Base-by-base conservation (phyloP, 192 early-diverging fungal species). In the Coemansia sp. region DNA sequence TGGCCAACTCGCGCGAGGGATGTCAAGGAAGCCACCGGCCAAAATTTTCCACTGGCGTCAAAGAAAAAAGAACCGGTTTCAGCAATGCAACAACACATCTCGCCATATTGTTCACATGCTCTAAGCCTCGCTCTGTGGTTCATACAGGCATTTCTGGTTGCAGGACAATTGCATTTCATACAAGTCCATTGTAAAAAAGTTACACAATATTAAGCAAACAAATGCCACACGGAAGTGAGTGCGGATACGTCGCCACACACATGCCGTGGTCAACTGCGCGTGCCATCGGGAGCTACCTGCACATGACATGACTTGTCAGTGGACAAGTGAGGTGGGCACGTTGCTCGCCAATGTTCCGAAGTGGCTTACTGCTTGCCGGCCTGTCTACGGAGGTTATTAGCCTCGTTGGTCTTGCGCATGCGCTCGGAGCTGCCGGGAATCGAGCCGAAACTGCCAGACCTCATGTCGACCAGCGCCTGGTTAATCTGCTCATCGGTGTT, bases 381-480 rank as follows among this genome's bases (percentile, higher is more conserved):
- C 26, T 56, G 62, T 6, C 31, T 59, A 62, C 79, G 74, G 41
- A 57, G 62, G 39, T 45, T 61, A 26, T 82, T 82, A n/a, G 76
- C 76, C 60, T 79, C 82, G 34, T 63, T 55, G 28, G 82, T 83
- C 61, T 70, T 64, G 58, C 82, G 76, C 64, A 66, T 69, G 61
- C 82, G 82, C 62, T 83, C 82, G 11, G 60, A 57, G 42, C 69
- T 77, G 21, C 83, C 83, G 8, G 80, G 74, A 59, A 84, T 84
- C 13, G 34, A 33, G 10, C 83, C 83, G 61, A 84, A 77, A 10
- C 58, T 50, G 10, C 83, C 83, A 10, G 68, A 37, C 28, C 68
- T 57, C 41, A 75, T 61, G 43, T 84, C 83, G 1, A 33, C 25
- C 10, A 84, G 50, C 0, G 83, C 78, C 62, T 84, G 70, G 43